Base-by-base conservation (phyloP, 1,139 yeast species). In the Trichomonascaceae sp. region DNA sequence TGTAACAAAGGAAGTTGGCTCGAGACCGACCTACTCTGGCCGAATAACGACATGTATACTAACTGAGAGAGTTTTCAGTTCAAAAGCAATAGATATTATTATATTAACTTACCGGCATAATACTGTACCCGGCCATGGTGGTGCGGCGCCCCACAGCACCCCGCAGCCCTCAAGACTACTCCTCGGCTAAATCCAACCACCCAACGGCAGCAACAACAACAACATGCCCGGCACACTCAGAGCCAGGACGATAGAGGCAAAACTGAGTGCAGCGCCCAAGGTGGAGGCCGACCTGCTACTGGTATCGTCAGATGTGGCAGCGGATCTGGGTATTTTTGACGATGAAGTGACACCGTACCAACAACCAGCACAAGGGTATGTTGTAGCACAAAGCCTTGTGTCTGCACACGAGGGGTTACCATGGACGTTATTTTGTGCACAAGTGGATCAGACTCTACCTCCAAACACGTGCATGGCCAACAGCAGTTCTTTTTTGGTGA, bases 401-500 rank as follows among this genome's bases (percentile, higher is more conserved):
- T 29, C 33, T 25, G 38, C 31, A 9, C 26, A 28, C 13, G 37
- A 37, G 14, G 44, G 37, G 8, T 26, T 38, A 22, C 38, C 37
- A 17, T 46, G 50, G 49, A 31, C 40, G 3, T 28, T 46, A 6
- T 43, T 44, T 29, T 27, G 31, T 6, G 42, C 45, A 4, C 36
- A 23, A 17, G 16, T 32, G 16, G 48, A 42, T 27, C 16, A 27
- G 16, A n/a, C 33, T 3, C 32, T 48, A 23, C 36, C 38, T 13
- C 44, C 44, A 2, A 32, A 37, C 13, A 37, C 50, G n/a, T 39
- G 46, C 20, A 40, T 37, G 13, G 26, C 47, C 20, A 36, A 42
- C 5, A 33, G 36, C 4, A 27, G 35, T 8, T 37, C 43, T 3
- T 17, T 31, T 4, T 31, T 39, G 6, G 30, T 35, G 9, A 29